Base-by-base conservation (phyloP, 2,329 filamentous ascomycete genomes). In the Fusarium veterinarium region DNA sequence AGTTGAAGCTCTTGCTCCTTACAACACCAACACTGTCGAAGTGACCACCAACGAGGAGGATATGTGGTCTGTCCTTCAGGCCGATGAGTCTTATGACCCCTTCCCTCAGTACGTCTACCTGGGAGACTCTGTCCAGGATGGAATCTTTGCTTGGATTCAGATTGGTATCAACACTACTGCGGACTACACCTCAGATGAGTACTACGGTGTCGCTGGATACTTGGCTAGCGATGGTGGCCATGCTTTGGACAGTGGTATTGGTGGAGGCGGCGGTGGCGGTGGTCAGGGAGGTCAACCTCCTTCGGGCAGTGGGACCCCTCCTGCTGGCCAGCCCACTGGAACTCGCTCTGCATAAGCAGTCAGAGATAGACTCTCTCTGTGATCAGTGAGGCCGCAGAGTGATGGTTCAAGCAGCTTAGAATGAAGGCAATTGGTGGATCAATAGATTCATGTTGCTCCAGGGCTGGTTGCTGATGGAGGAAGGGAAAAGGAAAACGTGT, bases 81-180 rank as follows among this genome's bases (percentile, higher is more conserved):
- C 63, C 2, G 60, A 66, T 9, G 63, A 65, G 25, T 65, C 63
- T 16, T 66, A 66, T 19, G 60, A 66, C 6, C 63, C 63, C 0
- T 66, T 66, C 28, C 63, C 63, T 30, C 63, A 66, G 19, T 66
- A 66, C 5, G 60, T 65, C 1, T 66, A 66, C 14, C 25, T 66
- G 0, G 63, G 63, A 11, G 60, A 66, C 13, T 58, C 60, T 12
- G 38, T 66, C 8, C 17, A 66, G 25, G 37, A 66, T 28, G 63
- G 63, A 38, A 58, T 66, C 8, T 66, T 66, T 40, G 60, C 63
- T 3, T 65, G 63, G 60, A 66, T 66, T 0, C 60, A 66, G 9
- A 66, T 66, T 1, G 60, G 63, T 5, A 66, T 66, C n/a, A 65
- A 40, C 13, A 17, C 44, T 3, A 66, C 60, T 10, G 60, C 23